Base-by-base conservation (phyloP, 2,329 filamentous ascomycete genomes). In the Ophiostoma perfectum region DNA sequence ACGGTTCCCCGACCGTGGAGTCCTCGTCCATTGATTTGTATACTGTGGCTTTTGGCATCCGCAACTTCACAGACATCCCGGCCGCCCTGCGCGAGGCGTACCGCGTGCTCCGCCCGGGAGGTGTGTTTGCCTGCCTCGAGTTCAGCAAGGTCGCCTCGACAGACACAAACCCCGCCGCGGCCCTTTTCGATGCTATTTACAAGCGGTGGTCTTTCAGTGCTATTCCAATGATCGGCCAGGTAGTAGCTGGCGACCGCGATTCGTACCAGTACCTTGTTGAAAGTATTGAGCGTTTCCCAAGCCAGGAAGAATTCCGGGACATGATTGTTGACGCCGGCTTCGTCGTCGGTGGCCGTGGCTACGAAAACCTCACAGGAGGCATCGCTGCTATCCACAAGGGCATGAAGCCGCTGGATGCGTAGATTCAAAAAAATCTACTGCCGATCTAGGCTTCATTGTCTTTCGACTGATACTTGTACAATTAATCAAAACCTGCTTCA, bases 251-350 rank as follows among this genome's bases (percentile, higher is more conserved):
- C 6, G 96, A 99, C 77, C 84, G 94, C 68, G 94, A 96, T 75
- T 97, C 92, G 77, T 99, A 99, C 79, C 95, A 99, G 82, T 99
- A 99, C 79, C 83, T 99, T 9, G 95, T 99, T 9, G 95, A 99
- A 83, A 97, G 93, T 78, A 99, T 99, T 78, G 93, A 97, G 80
- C 83, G 86, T 64, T 98, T 98, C 77, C 96, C 95, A 0, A 89
- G 82, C 73, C 96, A 99, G 81, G 84, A 88, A 66, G 88, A 92
- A 73, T 99, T 96, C 76, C 85, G 89, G 72, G 84, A 86, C 45
- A 93, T 96, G 91, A 95, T 96, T 75, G 78, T 85, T 73, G 86
- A 89, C 39, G 94, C 92, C 3, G 94, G 94, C 1, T 99, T 99
- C 76, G 81, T 90, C 71, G 87, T 96, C 60, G 93, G 90, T 1